Conservation (phyloP, 2,329 filamentous ascomycete species). For the Metarhizium guizhouense region DNA sequence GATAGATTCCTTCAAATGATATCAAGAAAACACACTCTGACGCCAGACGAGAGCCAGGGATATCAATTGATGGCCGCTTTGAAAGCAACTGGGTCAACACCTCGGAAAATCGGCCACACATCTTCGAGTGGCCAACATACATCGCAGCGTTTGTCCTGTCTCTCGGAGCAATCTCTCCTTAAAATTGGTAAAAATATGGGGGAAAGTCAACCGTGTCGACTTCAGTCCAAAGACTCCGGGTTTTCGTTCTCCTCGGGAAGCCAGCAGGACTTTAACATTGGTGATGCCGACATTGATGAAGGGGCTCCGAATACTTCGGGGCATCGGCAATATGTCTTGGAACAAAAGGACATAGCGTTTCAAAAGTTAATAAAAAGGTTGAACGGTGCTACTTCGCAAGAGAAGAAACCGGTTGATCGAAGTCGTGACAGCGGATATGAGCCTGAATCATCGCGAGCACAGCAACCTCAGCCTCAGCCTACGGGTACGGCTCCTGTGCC, state of each 20-base stretch:
- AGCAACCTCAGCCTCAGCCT: background rate
- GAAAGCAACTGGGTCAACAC: background rate
- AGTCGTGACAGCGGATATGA: background rate
- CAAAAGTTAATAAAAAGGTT: slow-evolving; percentile 19
- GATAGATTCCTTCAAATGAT: background rate
- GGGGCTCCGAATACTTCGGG: background rate
- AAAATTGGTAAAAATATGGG: background rate
- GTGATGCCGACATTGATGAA: slow-evolving; percentile 5
- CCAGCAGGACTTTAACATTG: background rate
- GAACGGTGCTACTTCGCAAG: slow-evolving; percentile 4
- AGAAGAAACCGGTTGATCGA: slow-evolving; percentile 2
- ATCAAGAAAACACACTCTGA: background rate
- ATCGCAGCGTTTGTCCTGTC: background rate
- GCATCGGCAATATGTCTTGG: background rate
- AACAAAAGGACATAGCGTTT: slow-evolving; percentile 14
- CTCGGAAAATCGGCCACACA: background rate
- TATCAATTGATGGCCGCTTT: slow-evolving; percentile 4
- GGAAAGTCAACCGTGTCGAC: background rate
- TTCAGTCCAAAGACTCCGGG: background rate
- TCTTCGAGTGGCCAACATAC: background rate
- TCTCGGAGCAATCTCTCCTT: background rate
- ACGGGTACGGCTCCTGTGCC: too few species aligned
- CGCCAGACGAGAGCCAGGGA: slow-evolving; percentile 1
- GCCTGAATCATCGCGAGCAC: background rate
- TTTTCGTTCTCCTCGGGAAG: background rate